Evolutionary conservation across 768 basidiomycete species (phyloP).

Genomic region (Pisolithus marmoratus): DNA sequence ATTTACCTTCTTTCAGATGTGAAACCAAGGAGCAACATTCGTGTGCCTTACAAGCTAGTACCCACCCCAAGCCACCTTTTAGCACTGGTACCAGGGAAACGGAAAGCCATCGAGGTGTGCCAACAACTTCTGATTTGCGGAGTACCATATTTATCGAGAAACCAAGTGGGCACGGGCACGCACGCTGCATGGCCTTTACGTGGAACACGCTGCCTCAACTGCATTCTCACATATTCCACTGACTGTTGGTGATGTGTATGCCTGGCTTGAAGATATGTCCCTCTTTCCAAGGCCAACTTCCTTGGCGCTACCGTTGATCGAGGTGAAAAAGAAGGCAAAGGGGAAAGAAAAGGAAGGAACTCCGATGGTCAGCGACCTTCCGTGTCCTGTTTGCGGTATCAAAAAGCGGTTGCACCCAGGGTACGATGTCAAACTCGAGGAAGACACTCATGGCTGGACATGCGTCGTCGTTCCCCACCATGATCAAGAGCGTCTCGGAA

Average conservation of each 20-base stretch:
- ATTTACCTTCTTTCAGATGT: constrained; percentile 25
- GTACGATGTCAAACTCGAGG: constrained; percentile 19
- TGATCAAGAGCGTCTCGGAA: constrained; percentile 15
- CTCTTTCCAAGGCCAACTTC: constrained; percentile 30
- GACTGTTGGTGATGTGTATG: constrained; percentile 38
- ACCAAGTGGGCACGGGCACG: constrained; percentile 41
- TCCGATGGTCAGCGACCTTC: constrained; percentile 16
- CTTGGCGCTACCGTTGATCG: constrained; percentile 5
- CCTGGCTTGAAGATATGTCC: constrained; percentile 39
- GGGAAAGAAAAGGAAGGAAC: constrained; percentile 17
- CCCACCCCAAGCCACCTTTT: constrained; percentile 30
- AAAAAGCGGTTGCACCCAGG: constrained; percentile 23
- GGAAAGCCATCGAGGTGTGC: constrained; percentile 45
- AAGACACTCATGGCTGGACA: constrained; percentile 11
- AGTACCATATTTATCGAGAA: constrained; percentile 1
- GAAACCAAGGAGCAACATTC: constrained; percentile 24
- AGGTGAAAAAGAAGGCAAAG: constrained; percentile 21
- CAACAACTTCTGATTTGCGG: background rate
- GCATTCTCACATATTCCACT: constrained; percentile 19
- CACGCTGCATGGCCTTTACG: constrained; percentile 35
- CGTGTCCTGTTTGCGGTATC: constrained; percentile 23
- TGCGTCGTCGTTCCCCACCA: constrained; percentile 18
- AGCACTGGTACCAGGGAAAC: constrained; percentile 35
- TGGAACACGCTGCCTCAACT: constrained; percentile 19
- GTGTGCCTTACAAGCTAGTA: constrained; percentile 36